These are phyloP conservation scores for Acanthamoeba royreba DNA, from an alignment of 208 protist species.

Conservation along the genomic window DNA sequence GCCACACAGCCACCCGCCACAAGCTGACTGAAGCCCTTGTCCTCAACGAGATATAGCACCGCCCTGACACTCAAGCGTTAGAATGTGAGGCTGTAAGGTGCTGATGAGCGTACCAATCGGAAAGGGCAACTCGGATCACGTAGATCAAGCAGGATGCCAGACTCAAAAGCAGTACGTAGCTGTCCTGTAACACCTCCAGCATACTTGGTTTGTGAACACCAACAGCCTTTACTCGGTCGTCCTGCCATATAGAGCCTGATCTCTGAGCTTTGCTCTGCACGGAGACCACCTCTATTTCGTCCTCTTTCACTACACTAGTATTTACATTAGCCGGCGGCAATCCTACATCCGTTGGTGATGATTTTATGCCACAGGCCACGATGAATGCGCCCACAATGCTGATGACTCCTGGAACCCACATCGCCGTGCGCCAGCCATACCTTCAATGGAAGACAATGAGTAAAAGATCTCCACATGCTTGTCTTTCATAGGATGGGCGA, in stretches of 20 bases:
- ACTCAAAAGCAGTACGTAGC: neutral
- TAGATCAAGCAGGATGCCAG: neutral
- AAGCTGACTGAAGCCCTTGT: neutral
- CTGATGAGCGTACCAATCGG: neutral
- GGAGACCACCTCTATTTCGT: too few species aligned
- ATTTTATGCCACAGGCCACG: neutral
- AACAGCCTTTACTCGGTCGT: neutral
- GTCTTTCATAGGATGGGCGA: neutral
- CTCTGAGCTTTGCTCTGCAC: too few species aligned
- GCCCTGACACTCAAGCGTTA: neutral
- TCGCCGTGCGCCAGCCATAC: neutral
- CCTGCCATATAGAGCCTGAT: too few species aligned
- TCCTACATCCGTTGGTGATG: neutral
- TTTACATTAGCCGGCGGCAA: neutral
- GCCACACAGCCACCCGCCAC: neutral
- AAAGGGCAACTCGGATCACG: neutral
- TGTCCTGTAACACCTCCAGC: neutral
- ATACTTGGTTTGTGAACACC: neutral
- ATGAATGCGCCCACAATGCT: neutral
- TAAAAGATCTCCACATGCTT: neutral
- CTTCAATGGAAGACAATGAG: neutral
- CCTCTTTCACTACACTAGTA: neutral
- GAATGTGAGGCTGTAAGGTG: too few species aligned
- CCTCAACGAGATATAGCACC: neutral
- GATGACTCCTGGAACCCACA: neutral